A percentile compares a stretch with the other conserved stretches of the same genome.
Evolutionary conservation across 1,139 yeast genomes (phyloP).

Genomic region (Magnusiomyces ingens): DNA sequence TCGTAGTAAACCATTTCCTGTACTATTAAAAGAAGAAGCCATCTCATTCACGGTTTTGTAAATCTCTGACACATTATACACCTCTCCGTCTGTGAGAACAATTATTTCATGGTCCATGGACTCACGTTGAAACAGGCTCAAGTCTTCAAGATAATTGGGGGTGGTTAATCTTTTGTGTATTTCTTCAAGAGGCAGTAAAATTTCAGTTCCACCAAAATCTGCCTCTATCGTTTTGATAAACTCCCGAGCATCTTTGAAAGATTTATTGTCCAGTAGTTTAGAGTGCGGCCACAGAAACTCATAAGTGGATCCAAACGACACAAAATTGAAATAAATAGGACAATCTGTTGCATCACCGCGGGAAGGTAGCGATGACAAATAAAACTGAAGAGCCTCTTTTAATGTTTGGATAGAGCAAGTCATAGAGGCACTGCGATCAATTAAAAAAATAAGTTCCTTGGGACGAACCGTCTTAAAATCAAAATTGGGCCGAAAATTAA

Average conservation of each 20-base stretch:
- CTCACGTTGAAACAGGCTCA: neutral
- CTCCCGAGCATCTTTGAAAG: slow-evolving; percentile 5
- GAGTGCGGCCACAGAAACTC: slow-evolving; percentile 10
- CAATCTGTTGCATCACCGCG: neutral
- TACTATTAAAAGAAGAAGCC: neutral
- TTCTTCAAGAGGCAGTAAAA: slow-evolving; percentile 3
- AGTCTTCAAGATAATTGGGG: too few species aligned
- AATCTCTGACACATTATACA: neutral
- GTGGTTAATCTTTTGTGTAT: too few species aligned
- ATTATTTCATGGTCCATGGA: slow-evolving; percentile 10
- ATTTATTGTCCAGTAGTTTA: slow-evolving; percentile 3
- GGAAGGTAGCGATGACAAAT: slow-evolving; percentile 9
- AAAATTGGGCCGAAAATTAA: neutral
- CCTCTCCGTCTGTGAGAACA: slow-evolving; percentile 14
- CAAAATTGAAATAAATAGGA: slow-evolving; percentile 8
- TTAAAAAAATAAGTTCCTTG: slow-evolving; percentile 12
- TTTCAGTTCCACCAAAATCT: slow-evolving; percentile 14
- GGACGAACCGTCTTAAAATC: neutral
- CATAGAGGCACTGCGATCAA: slow-evolving; percentile 15
- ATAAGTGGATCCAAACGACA: slow-evolving; percentile 11
- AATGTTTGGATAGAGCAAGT: neutral
- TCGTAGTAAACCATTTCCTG: neutral
- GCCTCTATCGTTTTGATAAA: slow-evolving; percentile 6
- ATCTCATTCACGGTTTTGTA: neutral
- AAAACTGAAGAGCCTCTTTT: slow-evolving; percentile 10